Base-by-base conservation (phyloP, 768 basidiomycete species). In the Boletus eberwhitei region DNA sequence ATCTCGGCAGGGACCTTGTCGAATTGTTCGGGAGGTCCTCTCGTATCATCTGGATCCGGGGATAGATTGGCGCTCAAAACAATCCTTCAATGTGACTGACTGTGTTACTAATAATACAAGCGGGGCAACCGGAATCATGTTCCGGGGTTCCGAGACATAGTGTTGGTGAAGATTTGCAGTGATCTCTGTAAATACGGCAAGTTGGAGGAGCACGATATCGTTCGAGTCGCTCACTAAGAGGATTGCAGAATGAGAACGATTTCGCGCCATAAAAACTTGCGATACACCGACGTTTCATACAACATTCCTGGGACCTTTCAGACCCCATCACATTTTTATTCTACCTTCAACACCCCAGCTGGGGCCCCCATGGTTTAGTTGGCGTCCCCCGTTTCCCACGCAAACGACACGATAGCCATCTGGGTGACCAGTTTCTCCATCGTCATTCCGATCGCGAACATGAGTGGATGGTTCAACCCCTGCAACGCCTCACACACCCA, bases 401-500 rank as follows among this genome's bases (percentile, higher is more conserved):
- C 57, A 0, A n/a, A 19, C 16, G 26, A 35, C 17, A 59, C 57
- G 37, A 59, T 8, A 9, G 46, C 34, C 59, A 60, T 60, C 37
- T 60, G 59, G 5, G 19, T 34, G 17, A 19, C 17, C 35, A 46
- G 8, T 1, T 24, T 16, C 4, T 45, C 37, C 22, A 51, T 19
- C 46, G 40, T n/a, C 22, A 48, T 29, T 8, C 24, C 34, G 7
- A 55, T 2, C 16, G 46, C 45, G 37, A 37, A 44, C 53, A 60
- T 48, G 16, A 32, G 16, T 4, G 52, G 49, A 17, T 45, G 38
- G 19, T 52, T 37, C 53, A 60, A 54, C 37, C 37, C 21, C 17
- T 22, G 24, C 31, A 60, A 36, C 16, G 53, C 59, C 13, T 41
- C 29, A 3, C 47, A 60, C 2, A 52, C 54, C 59, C 53, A 52